A percentile compares a stretch with the other conserved stretches of the same genome.
These are phyloP conservation scores for Nemania abortiva DNA, from an alignment of 2,329 filamentous ascomycete genomes.

Conservation along the genomic window DNA sequence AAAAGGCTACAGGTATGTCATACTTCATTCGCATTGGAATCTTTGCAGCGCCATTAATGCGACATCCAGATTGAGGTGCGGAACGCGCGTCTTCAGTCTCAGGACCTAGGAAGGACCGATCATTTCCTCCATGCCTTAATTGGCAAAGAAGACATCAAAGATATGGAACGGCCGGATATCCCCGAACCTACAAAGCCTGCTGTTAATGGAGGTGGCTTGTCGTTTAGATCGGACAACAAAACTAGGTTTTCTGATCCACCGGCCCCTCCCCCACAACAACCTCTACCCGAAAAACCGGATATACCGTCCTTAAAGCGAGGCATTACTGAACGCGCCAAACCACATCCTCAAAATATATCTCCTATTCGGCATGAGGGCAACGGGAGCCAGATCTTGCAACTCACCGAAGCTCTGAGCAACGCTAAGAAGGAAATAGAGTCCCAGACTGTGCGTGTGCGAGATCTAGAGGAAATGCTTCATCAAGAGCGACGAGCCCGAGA, in stretches of 20 bases:
- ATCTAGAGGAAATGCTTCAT: slow-evolving; percentile 81
- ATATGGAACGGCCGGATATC: slow-evolving; percentile 64
- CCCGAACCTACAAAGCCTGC: slow-evolving; percentile 62
- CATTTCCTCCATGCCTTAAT: slow-evolving; percentile 84
- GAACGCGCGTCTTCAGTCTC: slow-evolving; percentile 85
- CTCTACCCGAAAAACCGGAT: slow-evolving; percentile 92
- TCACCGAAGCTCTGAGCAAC: slow-evolving; percentile 85
- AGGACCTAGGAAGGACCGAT: slow-evolving; percentile 84
- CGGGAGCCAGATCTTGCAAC: slow-evolving; percentile 79
- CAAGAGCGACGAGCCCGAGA: slow-evolving; percentile 86
- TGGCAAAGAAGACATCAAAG: slow-evolving; percentile 75
- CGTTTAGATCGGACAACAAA: slow-evolving; percentile 79
- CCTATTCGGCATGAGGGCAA: slow-evolving; percentile 69
- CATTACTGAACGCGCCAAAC: slow-evolving; percentile 80
- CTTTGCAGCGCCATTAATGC: slow-evolving; percentile 41
- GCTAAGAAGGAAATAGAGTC: slow-evolving; percentile 88
- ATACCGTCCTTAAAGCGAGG: slow-evolving; percentile 78
- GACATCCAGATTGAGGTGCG: slow-evolving; percentile 83
- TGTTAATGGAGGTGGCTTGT: slow-evolving; percentile 64
- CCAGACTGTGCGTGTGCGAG: slow-evolving; percentile 83
- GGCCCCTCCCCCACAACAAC: slow-evolving; percentile 91
- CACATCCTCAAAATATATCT: slow-evolving; percentile 64
- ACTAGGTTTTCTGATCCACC: slow-evolving; percentile 92
- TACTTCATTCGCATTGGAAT: not conserved
- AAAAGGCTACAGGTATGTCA: slow-evolving; percentile 82